Conservation (phyloP, 805 yeast genomes). For the Kodamaea lidongshanica region DNA sequence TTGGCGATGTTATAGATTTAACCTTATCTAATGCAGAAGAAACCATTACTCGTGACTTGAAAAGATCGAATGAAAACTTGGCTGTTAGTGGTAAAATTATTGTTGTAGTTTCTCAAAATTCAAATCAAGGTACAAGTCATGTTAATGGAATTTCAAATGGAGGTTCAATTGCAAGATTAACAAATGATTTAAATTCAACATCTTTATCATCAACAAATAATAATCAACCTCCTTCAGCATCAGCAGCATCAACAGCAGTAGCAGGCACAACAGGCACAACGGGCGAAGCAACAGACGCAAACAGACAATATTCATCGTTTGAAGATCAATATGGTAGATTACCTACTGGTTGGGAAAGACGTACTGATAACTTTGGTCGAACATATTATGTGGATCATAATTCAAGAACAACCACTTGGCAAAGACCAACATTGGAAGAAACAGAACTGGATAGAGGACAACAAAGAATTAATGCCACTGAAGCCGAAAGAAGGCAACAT, state of each 20-base stretch:
- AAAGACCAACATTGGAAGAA: slow-evolving; percentile 82
- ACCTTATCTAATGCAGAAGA: slow-evolving; percentile 52
- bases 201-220: slow-evolving; percentile 2
- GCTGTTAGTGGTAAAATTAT: slow-evolving; percentile 92
- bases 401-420: slow-evolving; percentile 98
- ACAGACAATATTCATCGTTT: slow-evolving; percentile 80
- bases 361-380: slow-evolving; percentile 96
- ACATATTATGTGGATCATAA: slow-evolving; percentile 98
- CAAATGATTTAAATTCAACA: slow-evolving; percentile 9
- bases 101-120: slow-evolving; percentile 56
- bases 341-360: slow-evolving; percentile 98
- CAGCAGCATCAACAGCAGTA: slow-evolving; percentile 11
- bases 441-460: slow-evolving; percentile 63
- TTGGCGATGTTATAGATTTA: slow-evolving; percentile 82
- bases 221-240: slow-evolving; percentile 14
- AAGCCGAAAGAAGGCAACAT: slow-evolving; percentile 85
- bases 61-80: slow-evolving; percentile 83
- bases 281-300: slow-evolving; percentile 14
- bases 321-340: slow-evolving; percentile 95
- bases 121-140: too few species aligned
- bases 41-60: slow-evolving; percentile 87
- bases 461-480: slow-evolving; percentile 64
- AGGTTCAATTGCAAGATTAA: slow-evolving; percentile 5
- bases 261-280: slow-evolving; percentile 15
- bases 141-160: too few species aligned